Base-by-base conservation (phyloP, 169 alveolate genomes). In the Cryptosporidium canis region DNA sequence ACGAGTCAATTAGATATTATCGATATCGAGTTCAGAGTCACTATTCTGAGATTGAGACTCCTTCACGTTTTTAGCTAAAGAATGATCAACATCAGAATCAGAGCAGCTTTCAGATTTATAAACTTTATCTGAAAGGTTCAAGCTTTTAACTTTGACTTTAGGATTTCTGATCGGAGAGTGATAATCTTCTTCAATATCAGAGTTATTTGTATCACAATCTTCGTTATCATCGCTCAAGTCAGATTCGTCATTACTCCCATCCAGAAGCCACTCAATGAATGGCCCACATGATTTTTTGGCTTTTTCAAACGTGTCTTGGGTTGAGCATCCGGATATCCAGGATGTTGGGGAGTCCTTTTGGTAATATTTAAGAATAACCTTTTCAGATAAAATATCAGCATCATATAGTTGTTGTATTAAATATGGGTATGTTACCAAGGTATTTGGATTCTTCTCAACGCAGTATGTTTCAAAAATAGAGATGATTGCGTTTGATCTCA, bases 231-330 rank as follows among this genome's bases (percentile, higher is more conserved):
- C 87, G 27, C 90, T 92, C 4, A 67, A 83, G 67, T 91, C 95
- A 11, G 92, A 90, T 55, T 90, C 93, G 68, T 90, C 90, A 51
- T 77, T 91, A 16, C 91, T 82, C 21, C 90, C 85, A 3, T 85
- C 83, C 8, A 67, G 83, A 5, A 94, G 65, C 97, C 97, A 94
- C 33, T 90, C 63, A 45, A 94, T 92, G 82, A 94, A 94, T 53
- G 95, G 97, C 53, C 92, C 93, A 27, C 95, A 94, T 67, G 95
- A 85, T 64, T 83, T 90, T 85, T 92, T 94, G 53, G 93, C 91
- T 45, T 83, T 92, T 21, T 83, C 85, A 67, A 84, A 84, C 16
- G 96, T 90, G 68, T 91, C 83, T 56, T 91, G 68, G 6, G 92
- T 83, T 33, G 84, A 64, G 27, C 87, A 77, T 41, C 72, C 61